A percentile compares a stretch with the other conserved stretches of the same genome.
phyloP scores from a whole-genome alignment of 2,329 filamentous ascomycete species.

The Trichothecium sympodiale region DNA sequence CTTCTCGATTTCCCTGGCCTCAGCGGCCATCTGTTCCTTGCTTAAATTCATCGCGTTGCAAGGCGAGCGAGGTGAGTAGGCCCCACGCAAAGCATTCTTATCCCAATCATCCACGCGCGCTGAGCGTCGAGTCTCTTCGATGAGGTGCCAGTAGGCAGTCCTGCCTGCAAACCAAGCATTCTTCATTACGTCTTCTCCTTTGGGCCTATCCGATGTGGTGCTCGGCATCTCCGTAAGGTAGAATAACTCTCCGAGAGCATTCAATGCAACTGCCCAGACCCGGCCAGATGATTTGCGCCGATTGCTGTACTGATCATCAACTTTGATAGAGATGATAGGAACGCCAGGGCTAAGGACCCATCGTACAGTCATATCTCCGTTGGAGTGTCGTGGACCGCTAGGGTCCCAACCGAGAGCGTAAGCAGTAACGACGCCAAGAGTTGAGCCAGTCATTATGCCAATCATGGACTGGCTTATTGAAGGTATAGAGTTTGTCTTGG shows the following conservation, averaged over 20 bases:
- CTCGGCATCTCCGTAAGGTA: slow-evolving; percentile 66
- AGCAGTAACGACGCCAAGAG: slow-evolving; percentile 69
- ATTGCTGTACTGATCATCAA: slow-evolving; percentile 72
- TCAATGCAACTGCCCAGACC: slow-evolving; percentile 86
- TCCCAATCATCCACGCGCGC: slow-evolving; percentile 64
- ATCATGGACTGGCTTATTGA: slow-evolving; percentile 64
- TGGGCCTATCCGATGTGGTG: slow-evolving; percentile 35
- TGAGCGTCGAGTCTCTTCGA: slow-evolving; percentile 65
- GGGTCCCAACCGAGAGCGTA: slow-evolving; percentile 60
- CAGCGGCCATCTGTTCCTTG: slow-evolving; percentile 58
- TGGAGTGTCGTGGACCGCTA: slow-evolving; percentile 50
- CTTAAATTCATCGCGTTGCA: slow-evolving; percentile 61
- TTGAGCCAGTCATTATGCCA: slow-evolving; percentile 75
- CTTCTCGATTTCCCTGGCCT: slow-evolving; percentile 71
- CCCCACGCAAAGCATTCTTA: slow-evolving; percentile 54
- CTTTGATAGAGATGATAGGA: slow-evolving; percentile 71
- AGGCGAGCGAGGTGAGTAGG: slow-evolving; percentile 73
- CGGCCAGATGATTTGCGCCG: slow-evolving; percentile 59
- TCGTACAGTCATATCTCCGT: slow-evolving; percentile 72
- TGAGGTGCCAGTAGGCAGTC: slow-evolving; percentile 67
- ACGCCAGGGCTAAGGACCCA: slow-evolving; percentile 91
- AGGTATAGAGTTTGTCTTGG: slow-evolving; percentile 66
- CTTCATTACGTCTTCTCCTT: slow-evolving; percentile 45
- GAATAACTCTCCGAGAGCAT: slow-evolving; percentile 85
- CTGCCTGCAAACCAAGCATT: slow-evolving; percentile 74